Base-by-base conservation (phyloP, 75 land plant species). In the Pinus taeda region DNA sequence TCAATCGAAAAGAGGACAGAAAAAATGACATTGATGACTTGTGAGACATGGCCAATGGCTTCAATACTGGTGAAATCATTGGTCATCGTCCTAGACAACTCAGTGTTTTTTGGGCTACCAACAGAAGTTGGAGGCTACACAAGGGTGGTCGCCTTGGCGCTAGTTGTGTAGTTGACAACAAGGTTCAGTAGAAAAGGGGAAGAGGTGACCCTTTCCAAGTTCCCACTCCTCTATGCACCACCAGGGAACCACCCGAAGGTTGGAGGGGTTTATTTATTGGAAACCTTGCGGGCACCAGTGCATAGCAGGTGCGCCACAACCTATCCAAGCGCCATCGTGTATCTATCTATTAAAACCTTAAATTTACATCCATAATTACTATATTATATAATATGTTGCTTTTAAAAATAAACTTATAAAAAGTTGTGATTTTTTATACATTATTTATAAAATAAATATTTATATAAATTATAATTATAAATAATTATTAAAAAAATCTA, bases 11-110 rank as follows among this genome's bases (percentile, higher is more conserved):
- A 87, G 72, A 91, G 79, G 30, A 96, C 98, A 83, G 93, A 97
- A 42, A 96, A 97, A 18, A 96, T 97, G 71, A 97, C 98, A 59
- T 97, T 96, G 65, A 93, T 93, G 33, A 96, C 98, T 81, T 92
- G 94, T 66, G 92, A 85, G 55, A 96, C 89, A 49, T 76, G 15
- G 53, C 98, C 98, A 65, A 93, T 77, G 73, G 92, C 76, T 5
- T 93, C 98, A n/a, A 81, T 74, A 2, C 96, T 97, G 12, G 96
- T 93, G 84, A 88, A 93, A 79, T 91, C 98, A 57, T 95, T 93
- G 3, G 96, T 89, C 63, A 88, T 85, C 76, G 85, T 85, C 7
- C 91, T 91, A 22, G 80, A 65, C 29, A 84, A 45, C 3, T 64
- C 79, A 60, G 15, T 30, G 33, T 5, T 15, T 26, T 69, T 24